Base-by-base conservation (phyloP, 805 yeast genomes). In the Metschnikowia amazonensis region DNA sequence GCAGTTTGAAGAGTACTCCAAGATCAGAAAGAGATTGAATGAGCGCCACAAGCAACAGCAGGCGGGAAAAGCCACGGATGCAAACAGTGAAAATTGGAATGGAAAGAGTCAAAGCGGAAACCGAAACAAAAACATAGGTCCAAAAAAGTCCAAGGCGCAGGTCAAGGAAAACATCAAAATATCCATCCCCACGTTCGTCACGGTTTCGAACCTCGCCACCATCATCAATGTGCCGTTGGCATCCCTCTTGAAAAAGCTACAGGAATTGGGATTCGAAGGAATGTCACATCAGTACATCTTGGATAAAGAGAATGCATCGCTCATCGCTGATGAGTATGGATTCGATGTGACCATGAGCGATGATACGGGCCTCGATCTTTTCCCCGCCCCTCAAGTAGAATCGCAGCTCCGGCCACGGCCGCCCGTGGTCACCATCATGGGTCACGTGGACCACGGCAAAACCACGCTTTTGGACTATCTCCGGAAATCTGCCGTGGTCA, bases 371-470 rank as follows among this genome's bases (percentile, higher is more conserved):
- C 65, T 84, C 43, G 79, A 82, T 50, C 80, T 88, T 14, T 72
- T 77, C 13, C 78, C 81, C 0, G 66, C 67, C 1, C 78, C 86
- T 0, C 72, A 67, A 2, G 74, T 74, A 24, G 59, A 62, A n/a
- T 65, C 67, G 5, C 58, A 65, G 18, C 62, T 84, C 51, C 80
- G 78, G 36, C 73, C 82, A 5, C 72, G 98, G 52, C 89, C 99
- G 0, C 99, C 99, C 0, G 84, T 94, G 20, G 97, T 94, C 4
- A 90, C 99, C 0, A 87, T 94, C 43, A 94, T 94, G 98, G 99
- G 99, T 2, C 99, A 94, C 64, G 99, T 94, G 25, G 99, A 94
- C 65, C 99, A 94, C 60, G 99, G 99, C 2, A 94, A 94, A 63
- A 94, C 99, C 1, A 92, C 99, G 0, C 83, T 94, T 49, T 74